Evolutionary conservation across 2,329 filamentous ascomycete genomes (phyloP).

Genomic region (Furcasterigmium sp.): DNA sequence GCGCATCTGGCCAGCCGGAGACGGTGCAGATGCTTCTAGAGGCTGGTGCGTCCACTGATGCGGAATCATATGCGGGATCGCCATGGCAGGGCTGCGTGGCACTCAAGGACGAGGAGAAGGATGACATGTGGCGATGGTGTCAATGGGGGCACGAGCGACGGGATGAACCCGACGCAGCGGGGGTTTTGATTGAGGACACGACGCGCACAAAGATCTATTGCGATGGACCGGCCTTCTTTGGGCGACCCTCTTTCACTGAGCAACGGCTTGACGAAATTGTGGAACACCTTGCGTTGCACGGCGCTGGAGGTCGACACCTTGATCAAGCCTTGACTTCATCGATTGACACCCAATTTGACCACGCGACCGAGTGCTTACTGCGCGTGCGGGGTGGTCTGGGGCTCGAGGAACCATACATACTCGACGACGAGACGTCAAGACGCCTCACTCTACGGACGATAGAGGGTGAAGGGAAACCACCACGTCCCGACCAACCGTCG

Average conservation of each 20-base stretch:
- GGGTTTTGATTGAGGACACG: neutral
- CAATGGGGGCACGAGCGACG: neutral
- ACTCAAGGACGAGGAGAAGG: neutral
- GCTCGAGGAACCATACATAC: neutral
- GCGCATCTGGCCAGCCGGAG: slow-evolving; percentile 15
- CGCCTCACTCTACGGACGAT: slow-evolving; percentile 9
- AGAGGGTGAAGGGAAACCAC: slow-evolving; percentile 6
- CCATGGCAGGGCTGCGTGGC: slow-evolving; percentile 3
- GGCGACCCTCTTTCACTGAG: slow-evolving; percentile 14
- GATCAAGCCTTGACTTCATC: neutral
- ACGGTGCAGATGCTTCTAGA: slow-evolving; percentile 19
- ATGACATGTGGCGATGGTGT: neutral
- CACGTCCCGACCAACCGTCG: slow-evolving; percentile 1
- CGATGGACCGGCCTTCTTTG: slow-evolving; percentile 1
- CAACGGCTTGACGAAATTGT: slow-evolving; percentile 17
- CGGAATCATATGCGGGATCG: neutral
- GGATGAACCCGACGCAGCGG: neutral
- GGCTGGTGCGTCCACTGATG: slow-evolving; percentile 16
- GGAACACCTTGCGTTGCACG: slow-evolving; percentile 11
- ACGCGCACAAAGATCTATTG: neutral
- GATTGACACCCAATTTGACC: neutral
- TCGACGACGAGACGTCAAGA: neutral
- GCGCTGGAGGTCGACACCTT: neutral
- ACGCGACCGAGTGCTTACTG: neutral
- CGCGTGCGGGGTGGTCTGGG: neutral